A percentile compares a stretch with the other conserved stretches of the same genome.
Evolutionary conservation across 192 early-diverging fungal genomes (phyloP).

Genomic region (Backusella morwellensis): DNA sequence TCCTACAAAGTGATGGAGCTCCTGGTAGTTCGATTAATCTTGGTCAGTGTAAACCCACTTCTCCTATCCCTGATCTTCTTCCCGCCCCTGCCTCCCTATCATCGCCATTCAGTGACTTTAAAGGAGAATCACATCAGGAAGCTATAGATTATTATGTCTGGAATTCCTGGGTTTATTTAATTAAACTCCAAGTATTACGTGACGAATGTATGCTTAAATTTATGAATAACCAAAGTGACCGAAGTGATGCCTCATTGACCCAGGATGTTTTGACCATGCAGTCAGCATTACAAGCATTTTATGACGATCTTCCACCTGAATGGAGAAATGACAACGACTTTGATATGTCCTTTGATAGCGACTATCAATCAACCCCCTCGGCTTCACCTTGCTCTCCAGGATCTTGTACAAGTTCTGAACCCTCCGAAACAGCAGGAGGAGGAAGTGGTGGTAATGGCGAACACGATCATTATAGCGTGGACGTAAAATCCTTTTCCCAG

Average conservation of each 20-base stretch:
- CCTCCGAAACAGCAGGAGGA: neutral
- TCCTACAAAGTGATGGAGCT: conserved; percentile 20
- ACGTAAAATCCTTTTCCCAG: conserved; percentile 9
- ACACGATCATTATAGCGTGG: neutral
- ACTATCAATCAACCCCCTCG: neutral
- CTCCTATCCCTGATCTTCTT: conserved; percentile 13
- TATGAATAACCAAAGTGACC: neutral
- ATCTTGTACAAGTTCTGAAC: neutral
- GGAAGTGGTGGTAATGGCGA: neutral
- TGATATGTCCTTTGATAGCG: conserved; percentile 1
- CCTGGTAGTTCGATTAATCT: neutral
- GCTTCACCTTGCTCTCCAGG: conserved; percentile 5
- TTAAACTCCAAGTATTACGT: conserved; percentile 32
- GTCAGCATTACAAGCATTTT: neutral
- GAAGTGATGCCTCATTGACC: conserved; percentile 6
- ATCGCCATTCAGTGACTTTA: neutral
- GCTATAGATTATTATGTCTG: conserved; percentile 20
- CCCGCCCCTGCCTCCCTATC: neutral
- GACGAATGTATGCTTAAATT: conserved; percentile 20
- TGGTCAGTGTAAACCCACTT: conserved; percentile 12
- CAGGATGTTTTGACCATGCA: conserved; percentile 20
- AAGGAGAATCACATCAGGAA: neutral
- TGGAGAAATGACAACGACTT: neutral
- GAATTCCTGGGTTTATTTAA: conserved; percentile 28
- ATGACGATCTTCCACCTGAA: conserved; percentile 2